These are phyloP conservation scores for Pelargonium nanum DNA, from an alignment of 345 rosid species.

Conservation along the genomic window DNA sequence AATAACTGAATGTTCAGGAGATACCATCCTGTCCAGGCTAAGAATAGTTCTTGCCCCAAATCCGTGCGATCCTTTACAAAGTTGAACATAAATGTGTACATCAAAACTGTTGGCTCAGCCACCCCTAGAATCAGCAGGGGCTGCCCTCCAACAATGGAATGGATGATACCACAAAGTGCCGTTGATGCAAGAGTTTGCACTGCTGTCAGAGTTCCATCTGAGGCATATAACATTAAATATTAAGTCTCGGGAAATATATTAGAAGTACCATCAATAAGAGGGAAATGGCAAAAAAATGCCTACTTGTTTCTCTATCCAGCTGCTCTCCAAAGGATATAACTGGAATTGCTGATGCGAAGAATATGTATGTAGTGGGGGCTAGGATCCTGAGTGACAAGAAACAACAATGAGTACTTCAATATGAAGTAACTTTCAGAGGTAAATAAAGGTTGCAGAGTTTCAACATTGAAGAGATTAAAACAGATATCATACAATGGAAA, in stretches of 20 bases:
- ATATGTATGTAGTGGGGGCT: slow-evolving; percentile 66
- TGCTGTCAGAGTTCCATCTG: slow-evolving; percentile 51
- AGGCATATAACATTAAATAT: slow-evolving; percentile 9
- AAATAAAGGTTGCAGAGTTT: not conserved
- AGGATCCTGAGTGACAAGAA: slow-evolving; percentile 39
- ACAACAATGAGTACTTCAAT: slow-evolving; percentile 10
- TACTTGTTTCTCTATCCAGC: slow-evolving; percentile 44
- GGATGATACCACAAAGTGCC: slow-evolving; percentile 47
- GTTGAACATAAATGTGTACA: slow-evolving; percentile 54
- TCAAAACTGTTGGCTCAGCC: slow-evolving; percentile 57
- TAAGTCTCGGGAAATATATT: not conserved
- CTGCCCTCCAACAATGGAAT: slow-evolving; percentile 51
- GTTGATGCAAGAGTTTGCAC: slow-evolving; percentile 60
- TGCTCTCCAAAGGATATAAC: slow-evolving; percentile 62
- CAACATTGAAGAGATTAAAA: not conserved
- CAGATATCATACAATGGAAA: not conserved
- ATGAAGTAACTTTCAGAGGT: not conserved
- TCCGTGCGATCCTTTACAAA: slow-evolving; percentile 52
- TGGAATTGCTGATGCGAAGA: slow-evolving; percentile 57
- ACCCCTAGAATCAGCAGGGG: slow-evolving; percentile 59
- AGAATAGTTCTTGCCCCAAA: slow-evolving; percentile 46
- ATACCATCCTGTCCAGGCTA: slow-evolving; percentile 66
- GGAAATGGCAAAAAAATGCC: not conserved
- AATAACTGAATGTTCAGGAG: not conserved
- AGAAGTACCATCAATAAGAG: slow-evolving; percentile 6